Evolutionary conservation across 163 green algal species (phyloP), one percentile per base, ranked within the genome.

Genomic region (Scenedesmus sp.): DNA sequence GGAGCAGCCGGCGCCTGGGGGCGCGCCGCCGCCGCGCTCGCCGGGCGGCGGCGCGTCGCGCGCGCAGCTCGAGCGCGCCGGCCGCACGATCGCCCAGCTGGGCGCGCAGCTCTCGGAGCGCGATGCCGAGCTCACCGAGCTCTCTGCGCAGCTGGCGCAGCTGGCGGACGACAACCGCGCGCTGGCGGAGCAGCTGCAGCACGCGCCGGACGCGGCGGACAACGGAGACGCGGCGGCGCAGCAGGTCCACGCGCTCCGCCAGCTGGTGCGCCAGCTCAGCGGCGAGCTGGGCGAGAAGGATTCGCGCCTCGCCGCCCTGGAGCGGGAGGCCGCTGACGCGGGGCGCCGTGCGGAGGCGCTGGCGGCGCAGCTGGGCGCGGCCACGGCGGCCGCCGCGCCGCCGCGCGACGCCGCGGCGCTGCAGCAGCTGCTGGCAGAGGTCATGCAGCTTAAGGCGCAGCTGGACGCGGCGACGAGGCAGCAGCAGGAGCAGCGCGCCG

Each of bases 111-210:
- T 76, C 10, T 50, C 67, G 31, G 67, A 63, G 15, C 24, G 48
- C 1, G 69, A 77, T n/a, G 53, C 33, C 29, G 63, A 72, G 63
- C 42, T 57, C n/a, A n/a, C n/a, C n/a, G n/a, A n/a, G n/a, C n/a
- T n/a, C 1, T n/a, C 11, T 47, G 39, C 39, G 39, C 39, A 47
- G 7, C 39, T 47, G 39, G 39, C 39, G 34, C 26, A 26, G 14
- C 65, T 51, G 65, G n/a, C n/a, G n/a, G n/a, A n/a, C n/a, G n/a
- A n/a, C n/a, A n/a, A n/a, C n/a, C n/a, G n/a, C n/a, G n/a, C n/a
- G n/a, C 65, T 75, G 2, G 7, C 13, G 29, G 17, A 34, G 18
- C 22, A 54, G 39, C 33, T 56, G 62, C 22, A 29, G 15, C 20
- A 54, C 29, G 65, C 42, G 22, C 26, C 26, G 28, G 64, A 62